Conservation (phyloP, 108 stramenopile species). For the Cyclotella atomus region DNA sequence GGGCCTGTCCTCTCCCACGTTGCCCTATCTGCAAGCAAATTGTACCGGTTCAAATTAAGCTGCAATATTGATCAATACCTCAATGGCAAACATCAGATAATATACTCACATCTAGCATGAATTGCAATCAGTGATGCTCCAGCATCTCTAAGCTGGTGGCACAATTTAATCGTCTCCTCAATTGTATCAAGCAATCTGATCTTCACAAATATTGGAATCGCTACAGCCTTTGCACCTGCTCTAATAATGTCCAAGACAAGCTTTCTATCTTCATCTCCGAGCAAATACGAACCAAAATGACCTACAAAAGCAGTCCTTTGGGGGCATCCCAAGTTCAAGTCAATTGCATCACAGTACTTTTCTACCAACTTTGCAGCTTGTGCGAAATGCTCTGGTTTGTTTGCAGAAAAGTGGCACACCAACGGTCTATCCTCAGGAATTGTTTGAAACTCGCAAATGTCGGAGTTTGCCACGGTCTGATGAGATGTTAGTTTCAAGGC, state of each 20-base stretch:
- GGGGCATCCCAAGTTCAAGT: constrained; percentile 94
- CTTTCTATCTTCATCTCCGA: constrained; percentile 76
- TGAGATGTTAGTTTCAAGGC: background rate
- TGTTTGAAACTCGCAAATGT: constrained; percentile 79
- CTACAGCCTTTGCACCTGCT: constrained; percentile 58
- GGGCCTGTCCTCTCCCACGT: constrained; percentile 82
- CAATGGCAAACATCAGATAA: background rate
- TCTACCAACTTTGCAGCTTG: constrained; percentile 63
- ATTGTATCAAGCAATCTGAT: constrained; percentile 87
- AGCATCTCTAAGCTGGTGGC: constrained; percentile 74
- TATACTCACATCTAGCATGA: constrained; percentile 72
- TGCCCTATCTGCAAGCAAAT: constrained; percentile 82
- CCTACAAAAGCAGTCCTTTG: constrained; percentile 92
- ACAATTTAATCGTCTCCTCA: constrained; percentile 80
- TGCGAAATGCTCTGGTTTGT: constrained; percentile 78
- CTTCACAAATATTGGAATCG: constrained; percentile 89
- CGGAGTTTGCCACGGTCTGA: constrained; percentile 22
- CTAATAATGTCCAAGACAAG: constrained; percentile 76
- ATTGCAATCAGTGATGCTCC: constrained; percentile 91
- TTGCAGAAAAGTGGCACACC: constrained; percentile 91
- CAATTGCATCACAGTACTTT: constrained; percentile 85
- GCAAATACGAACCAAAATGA: constrained; percentile 91
- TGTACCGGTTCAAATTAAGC: too few relatives aligned
- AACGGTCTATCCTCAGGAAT: constrained; percentile 88
- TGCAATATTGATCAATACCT: background rate